Evolutionary conservation across 2,329 filamentous ascomycete species (phyloP).

Genomic region (Neoscytalidium dimidiatum): DNA sequence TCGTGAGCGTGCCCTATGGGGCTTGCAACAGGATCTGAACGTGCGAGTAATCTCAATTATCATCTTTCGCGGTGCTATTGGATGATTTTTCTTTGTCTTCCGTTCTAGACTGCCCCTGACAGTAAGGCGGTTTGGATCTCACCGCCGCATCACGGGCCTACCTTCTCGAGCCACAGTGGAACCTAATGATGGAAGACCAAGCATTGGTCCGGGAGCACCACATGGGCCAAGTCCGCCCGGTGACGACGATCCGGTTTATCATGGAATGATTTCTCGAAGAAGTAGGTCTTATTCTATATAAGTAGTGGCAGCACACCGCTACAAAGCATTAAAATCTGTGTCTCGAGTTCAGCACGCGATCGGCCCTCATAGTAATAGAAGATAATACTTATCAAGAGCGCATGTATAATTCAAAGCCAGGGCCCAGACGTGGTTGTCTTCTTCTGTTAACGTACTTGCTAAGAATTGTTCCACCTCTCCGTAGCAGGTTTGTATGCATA

Average conservation of each 20-base stretch:
- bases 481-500: too few species aligned
- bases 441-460: too few species aligned
- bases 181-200: conserved; percentile 48
- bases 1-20: not conserved
- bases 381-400: too few species aligned
- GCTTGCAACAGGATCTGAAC: conserved; percentile 38
- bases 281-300: not conserved
- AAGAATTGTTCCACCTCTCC: too few species aligned
- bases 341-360: too few species aligned
- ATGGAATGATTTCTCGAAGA: not conserved
- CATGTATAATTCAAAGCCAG: too few species aligned
- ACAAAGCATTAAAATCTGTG: too few species aligned
- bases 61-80: conserved; percentile 54
- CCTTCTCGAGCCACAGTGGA: conserved; percentile 56
- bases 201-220: conserved; percentile 44
- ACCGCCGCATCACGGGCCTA: conserved; percentile 51
- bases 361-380: too few species aligned
- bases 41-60: conserved; percentile 52
- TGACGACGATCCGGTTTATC: not conserved
- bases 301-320: too few species aligned
- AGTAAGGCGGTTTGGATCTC: conserved; percentile 44
- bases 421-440: too few species aligned
- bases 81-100: conserved; percentile 34
- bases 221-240: conserved; percentile 27
- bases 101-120: not conserved